Conservation (phyloP, 164 flowering plant species). For the Dillenia turbinata region DNA sequence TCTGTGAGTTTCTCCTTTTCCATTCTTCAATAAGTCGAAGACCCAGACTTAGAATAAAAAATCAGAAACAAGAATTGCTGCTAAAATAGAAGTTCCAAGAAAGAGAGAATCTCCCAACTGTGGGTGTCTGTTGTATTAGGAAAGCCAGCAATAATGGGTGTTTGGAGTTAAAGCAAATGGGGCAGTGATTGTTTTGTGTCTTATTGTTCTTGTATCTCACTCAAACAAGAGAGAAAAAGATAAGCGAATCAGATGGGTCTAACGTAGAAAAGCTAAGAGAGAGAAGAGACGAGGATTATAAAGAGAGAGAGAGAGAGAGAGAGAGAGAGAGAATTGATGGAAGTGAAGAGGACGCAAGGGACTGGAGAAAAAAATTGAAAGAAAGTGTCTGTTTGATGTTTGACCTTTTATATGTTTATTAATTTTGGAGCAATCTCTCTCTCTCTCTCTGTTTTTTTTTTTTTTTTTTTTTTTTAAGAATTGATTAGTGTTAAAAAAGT, state of each 20-base stretch:
- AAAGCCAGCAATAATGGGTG: background rate
- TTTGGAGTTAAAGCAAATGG: background rate
- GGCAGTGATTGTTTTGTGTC: conserved; percentile 4
- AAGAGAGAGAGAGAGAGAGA: background rate
- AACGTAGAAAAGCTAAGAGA: conserved; percentile 6
- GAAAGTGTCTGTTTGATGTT: conserved; percentile 27
- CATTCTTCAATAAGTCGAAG: conserved; percentile 10
- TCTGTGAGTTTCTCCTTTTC: conserved; percentile 17
- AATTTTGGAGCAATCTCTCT: background rate
- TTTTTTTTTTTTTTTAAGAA: background rate
- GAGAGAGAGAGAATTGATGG: conserved; percentile 6
- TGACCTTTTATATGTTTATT: conserved; percentile 12
- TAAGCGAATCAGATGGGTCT: background rate
- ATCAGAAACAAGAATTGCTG: background rate
- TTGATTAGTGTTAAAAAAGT: background rate
- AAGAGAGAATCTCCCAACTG: too few species aligned
- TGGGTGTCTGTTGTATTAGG: background rate
- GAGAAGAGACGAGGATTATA: background rate
- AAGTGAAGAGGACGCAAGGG: conserved; percentile 8
- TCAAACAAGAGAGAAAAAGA: conserved; percentile 6
- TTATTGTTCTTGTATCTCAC: conserved; percentile 14
- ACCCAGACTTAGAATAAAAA: background rate
- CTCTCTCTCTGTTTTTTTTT: background rate
- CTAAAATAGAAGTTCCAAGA: background rate
- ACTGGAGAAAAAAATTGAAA: conserved; percentile 4